These are phyloP conservation scores for Globisporangium emineosum DNA, from an alignment of 352 stramenopile species.

Conservation along the genomic window DNA sequence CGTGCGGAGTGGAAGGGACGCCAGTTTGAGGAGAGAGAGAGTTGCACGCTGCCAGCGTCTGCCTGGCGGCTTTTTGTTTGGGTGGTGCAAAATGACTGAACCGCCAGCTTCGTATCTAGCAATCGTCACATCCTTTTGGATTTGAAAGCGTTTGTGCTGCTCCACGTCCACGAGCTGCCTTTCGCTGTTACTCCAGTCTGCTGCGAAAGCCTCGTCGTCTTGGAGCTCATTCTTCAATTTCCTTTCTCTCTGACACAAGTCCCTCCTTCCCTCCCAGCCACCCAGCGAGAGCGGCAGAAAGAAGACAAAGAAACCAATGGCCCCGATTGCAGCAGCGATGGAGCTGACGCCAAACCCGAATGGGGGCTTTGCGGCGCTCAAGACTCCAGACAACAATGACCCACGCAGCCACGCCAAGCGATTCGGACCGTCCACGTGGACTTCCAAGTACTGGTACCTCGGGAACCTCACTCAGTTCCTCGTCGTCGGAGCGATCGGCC, in stretches of 20 bases:
- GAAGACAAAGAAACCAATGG: background rate
- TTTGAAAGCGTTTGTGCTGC: background rate
- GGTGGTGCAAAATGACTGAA: background rate
- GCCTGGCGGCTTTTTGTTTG: background rate
- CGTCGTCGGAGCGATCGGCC: conserved; percentile 1
- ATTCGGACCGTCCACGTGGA: conserved; percentile 1
- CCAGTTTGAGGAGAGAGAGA: background rate
- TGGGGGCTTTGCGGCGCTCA: background rate
- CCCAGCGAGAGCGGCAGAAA: background rate
- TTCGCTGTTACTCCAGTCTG: background rate
- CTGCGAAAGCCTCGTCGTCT: background rate
- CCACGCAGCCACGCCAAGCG: background rate
- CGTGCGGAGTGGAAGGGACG: background rate
- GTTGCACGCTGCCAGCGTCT: background rate
- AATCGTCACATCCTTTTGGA: background rate
- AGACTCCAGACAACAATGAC: conserved; percentile 9
- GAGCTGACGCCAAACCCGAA: conserved; percentile 5
- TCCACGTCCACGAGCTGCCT: background rate
- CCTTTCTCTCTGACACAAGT: background rate
- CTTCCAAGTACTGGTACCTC: conserved; percentile 16
- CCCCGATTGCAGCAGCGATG: background rate
- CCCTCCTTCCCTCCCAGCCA: background rate
- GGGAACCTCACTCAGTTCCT: conserved; percentile 12
- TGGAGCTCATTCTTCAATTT: conserved; percentile 2
- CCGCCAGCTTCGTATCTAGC: background rate